phyloP scores from a whole-genome alignment of 768 basidiomycete species.

The Suillus bovinus region DNA sequence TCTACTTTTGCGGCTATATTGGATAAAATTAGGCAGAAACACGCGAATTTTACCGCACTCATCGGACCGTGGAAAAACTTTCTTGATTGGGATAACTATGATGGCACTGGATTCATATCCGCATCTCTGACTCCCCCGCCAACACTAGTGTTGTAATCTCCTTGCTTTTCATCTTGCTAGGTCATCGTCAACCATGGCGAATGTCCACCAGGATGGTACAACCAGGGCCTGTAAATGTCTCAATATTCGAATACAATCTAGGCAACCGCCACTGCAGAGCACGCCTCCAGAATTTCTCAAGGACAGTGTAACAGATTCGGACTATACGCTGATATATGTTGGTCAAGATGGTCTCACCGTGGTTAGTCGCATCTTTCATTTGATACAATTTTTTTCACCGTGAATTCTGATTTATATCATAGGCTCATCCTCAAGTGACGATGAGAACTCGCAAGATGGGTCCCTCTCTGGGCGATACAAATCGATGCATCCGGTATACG shows the following conservation, averaged over 20 bases:
- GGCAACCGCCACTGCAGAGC: conserved; percentile 28
- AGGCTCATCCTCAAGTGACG: conserved; percentile 73
- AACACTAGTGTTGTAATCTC: conserved; percentile 26
- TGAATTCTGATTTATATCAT: conserved; percentile 15
- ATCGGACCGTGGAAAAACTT: conserved; percentile 22
- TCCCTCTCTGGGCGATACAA: conserved; percentile 41
- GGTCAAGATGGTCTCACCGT: conserved; percentile 67
- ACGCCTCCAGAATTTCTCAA: conserved; percentile 40
- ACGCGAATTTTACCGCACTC: conserved; percentile 1
- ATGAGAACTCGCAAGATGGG: conserved; percentile 57
- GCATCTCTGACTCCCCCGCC: conserved; percentile 18
- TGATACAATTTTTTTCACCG: conserved; percentile 5
- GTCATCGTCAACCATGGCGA: conserved; percentile 23
- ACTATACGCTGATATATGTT: conserved; percentile 58
- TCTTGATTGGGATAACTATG: conserved; percentile 24
- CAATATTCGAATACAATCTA: conserved; percentile 55
- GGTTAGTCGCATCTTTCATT: conserved; percentile 42
- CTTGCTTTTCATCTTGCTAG: conserved; percentile 17
- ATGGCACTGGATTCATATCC: conserved; percentile 35
- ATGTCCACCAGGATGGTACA: conserved; percentile 18
- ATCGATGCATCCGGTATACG: conserved; percentile 58
- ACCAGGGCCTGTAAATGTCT: conserved; percentile 68
- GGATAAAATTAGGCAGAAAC: conserved; percentile 1
- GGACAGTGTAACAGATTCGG: conserved; percentile 25
- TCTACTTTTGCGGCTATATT: conserved; percentile 1